These are phyloP conservation scores for Lagenaria siceraria DNA, from an alignment of 306 rosid genomes.

Conservation along the genomic window DNA sequence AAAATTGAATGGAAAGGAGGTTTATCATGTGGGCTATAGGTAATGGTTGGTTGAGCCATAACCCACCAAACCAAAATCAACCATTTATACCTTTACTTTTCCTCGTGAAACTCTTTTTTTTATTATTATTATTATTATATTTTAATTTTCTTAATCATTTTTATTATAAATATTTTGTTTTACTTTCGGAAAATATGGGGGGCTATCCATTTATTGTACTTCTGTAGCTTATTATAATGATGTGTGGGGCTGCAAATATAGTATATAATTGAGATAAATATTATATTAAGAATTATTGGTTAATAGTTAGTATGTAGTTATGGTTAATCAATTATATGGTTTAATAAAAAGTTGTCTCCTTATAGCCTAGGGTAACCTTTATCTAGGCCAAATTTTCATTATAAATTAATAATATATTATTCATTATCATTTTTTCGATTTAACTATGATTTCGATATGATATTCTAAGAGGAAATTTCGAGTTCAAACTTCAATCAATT, in stretches of 20 bases:
- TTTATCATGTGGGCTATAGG: conserved; percentile 37
- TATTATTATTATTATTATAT: background rate
- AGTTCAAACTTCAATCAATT: too few relatives aligned
- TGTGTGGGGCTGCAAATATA: background rate
- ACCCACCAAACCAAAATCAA: conserved; percentile 24
- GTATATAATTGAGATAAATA: background rate
- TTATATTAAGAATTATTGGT: background rate
- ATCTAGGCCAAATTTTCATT: background rate
- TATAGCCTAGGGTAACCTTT: background rate
- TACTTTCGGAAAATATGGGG: background rate
- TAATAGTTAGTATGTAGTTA: background rate
- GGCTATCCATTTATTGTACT: background rate
- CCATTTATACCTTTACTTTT: conserved; percentile 23
- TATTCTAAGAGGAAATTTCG: too few relatives aligned
- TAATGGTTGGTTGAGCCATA: conserved; percentile 48
- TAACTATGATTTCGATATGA: too few relatives aligned
- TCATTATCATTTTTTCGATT: too few relatives aligned
- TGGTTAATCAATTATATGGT: background rate
- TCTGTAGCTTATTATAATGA: background rate
- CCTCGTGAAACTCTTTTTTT: background rate
- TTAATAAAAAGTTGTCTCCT: background rate
- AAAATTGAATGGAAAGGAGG: conserved; percentile 15
- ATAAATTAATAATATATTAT: too few relatives aligned
- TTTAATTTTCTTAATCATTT: background rate
- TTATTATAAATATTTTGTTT: background rate